These are phyloP conservation scores for Hanseniaspora pseudoguilliermondii DNA, from an alignment of 805 yeast genomes.

Conservation along the genomic window DNA sequence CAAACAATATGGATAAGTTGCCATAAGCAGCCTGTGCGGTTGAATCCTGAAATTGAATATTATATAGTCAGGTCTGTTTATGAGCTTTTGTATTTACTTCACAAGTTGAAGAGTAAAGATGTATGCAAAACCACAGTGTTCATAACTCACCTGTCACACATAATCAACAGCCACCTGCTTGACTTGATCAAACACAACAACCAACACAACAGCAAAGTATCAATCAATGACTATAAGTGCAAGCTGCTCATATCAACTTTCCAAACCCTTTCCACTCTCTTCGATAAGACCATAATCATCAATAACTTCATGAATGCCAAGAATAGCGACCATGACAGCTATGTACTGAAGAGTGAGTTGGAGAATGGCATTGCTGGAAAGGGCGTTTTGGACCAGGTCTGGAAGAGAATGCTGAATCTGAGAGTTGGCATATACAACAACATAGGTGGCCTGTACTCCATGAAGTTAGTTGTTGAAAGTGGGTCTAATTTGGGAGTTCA, in stretches of 20 bases:
- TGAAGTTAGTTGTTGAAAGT: constrained; percentile 3
- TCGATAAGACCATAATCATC: constrained; percentile 1
- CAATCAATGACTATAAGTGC: constrained; percentile 3
- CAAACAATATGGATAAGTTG: constrained; percentile 8
- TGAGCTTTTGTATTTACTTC: neutral
- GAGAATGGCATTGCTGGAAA: constrained; percentile 11
- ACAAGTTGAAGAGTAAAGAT: neutral
- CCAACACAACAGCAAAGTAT: neutral
- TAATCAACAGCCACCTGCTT: constrained; percentile 3
- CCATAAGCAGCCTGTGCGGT: neutral
- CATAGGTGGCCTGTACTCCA: neutral
- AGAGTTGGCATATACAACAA: constrained; percentile 4
- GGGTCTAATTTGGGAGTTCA: neutral
- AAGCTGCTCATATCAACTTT: neutral
- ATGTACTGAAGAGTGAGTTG: constrained; percentile 7
- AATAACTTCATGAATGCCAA: constrained; percentile 9
- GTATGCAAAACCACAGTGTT: neutral
- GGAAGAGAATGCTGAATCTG: constrained; percentile 7
- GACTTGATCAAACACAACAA: neutral
- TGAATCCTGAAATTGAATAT: neutral
- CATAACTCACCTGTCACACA: constrained; percentile 3
- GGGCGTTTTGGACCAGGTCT: constrained; percentile 7
- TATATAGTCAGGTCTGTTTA: neutral
- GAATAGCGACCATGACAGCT: neutral
- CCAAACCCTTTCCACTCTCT: neutral